Evolutionary conservation across 768 basidiomycete species (phyloP), one percentile per base, ranked within the genome.

Genomic region (Psilocybe sp.): DNA sequence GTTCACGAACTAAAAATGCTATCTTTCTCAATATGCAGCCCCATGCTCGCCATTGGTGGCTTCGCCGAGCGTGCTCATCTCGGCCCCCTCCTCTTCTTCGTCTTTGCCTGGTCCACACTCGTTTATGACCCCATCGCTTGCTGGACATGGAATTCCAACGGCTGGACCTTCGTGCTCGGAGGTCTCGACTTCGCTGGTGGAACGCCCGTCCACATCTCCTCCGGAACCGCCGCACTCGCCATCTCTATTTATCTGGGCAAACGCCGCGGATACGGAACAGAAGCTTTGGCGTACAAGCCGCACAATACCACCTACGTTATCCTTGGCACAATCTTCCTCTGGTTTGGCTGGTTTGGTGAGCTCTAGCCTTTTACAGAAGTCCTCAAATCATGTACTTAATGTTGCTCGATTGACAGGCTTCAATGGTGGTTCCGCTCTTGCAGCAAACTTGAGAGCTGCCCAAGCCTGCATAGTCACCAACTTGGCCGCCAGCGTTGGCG

Each of bases 181-280:
- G 89, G 87, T 54, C 86, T 92, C 50, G 91, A 94, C 65, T 95
- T 97, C 52, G 95, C 95, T 13, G 95, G 95, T 23, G 96, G 96
- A 45, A 95, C 92, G 4, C 96, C 96, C n/a, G 93, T 99, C 57
- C 95, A 99, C 65, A 98, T 99, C 56, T 89, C 91, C 10, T 94
- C 92, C 12, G 96, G 96, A 42, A 85, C 85, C 1, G 94, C 92
- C 1, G 96, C 92, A 5, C 79, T 99, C 15, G 95, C 90, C n/a
- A 89, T 95, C 53, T 94, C 89, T 16, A 71, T 94, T 61, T 98
- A 88, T 66, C 84, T 99, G 38, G 95, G 95, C 37, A 92, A 89
- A 62, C 85, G 95, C 43, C 76, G 87, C 19, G 95, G 94, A 1
- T 98, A 92, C 55, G 95, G 94, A 14, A 96, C 94, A 1, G 87